phyloP scores from a whole-genome alignment of 805 yeast genomes.

The Ogataea allantospora region DNA sequence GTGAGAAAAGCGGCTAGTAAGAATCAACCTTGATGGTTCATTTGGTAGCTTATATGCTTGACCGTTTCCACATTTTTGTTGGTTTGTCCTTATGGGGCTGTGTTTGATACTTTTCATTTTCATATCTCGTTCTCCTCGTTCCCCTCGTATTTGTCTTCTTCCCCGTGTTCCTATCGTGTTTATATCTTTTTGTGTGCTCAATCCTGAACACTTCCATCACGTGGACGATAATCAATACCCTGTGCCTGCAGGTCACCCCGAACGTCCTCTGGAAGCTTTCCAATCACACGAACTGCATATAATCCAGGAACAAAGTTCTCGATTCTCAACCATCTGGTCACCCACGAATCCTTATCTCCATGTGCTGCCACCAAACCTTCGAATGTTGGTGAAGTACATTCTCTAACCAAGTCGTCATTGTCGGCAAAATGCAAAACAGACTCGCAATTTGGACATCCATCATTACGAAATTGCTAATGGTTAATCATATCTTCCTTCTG shows the following conservation, averaged over 20 bases:
- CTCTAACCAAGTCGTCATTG: slow-evolving; percentile 82
- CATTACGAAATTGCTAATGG: slow-evolving; percentile 59
- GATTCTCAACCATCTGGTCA: slow-evolving; percentile 91
- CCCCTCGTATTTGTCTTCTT: slow-evolving; percentile 1
- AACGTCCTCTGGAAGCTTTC: slow-evolving; percentile 86
- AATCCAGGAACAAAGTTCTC: slow-evolving; percentile 86
- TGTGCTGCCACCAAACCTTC: slow-evolving; percentile 93
- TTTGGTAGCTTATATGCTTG: no score
- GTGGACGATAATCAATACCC: slow-evolving; percentile 84
- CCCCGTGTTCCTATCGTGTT: neutral
- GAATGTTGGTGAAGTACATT: slow-evolving; percentile 93
- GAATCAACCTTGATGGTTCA: no score
- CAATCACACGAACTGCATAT: slow-evolving; percentile 91
- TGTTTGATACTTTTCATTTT: neutral
- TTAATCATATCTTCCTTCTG: neutral
- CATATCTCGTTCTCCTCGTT: slow-evolving; percentile 5
- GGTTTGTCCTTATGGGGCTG: neutral
- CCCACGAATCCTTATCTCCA: slow-evolving; percentile 87
- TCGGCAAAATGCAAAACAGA: slow-evolving; percentile 70
- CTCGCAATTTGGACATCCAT: slow-evolving; percentile 97
- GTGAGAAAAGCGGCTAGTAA: no score
- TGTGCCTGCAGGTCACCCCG: slow-evolving; percentile 67
- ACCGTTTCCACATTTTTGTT: no score
- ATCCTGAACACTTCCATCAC: slow-evolving; percentile 76
- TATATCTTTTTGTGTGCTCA: slow-evolving; percentile 4